Conservation (phyloP, 176 grass and related monocot genomes). For the Phyllostachys edulis region DNA sequence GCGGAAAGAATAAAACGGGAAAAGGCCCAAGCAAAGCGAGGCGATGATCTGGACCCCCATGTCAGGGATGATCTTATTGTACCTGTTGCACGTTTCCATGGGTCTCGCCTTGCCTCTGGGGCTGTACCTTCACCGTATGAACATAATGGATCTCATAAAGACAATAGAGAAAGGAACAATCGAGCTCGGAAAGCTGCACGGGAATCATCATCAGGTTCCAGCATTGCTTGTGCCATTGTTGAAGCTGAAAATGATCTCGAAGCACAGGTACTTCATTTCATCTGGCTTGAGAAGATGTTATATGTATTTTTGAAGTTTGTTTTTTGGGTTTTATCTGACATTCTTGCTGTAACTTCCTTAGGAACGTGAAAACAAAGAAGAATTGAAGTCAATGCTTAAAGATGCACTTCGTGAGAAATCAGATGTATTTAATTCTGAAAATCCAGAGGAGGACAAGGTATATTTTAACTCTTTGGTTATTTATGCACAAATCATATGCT, state of each 20-base stretch:
- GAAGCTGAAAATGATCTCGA: constrained; percentile 83
- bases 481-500: background rate
- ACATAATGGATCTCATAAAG: constrained; percentile 44
- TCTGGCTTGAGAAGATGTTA: constrained; percentile 12
- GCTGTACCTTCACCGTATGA: constrained; percentile 67
- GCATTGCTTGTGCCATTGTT: constrained; percentile 74
- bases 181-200: constrained; percentile 56
- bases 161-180: constrained; percentile 34
- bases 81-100: constrained; percentile 73
- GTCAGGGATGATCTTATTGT: constrained; percentile 72
- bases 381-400: constrained; percentile 90
- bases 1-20: constrained; percentile 82
- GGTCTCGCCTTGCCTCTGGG: constrained; percentile 88
- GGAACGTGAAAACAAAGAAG: constrained; percentile 81
- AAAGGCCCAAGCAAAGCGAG: constrained; percentile 75
- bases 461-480: constrained; percentile 12
- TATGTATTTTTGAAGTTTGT: background rate
- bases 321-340: constrained; percentile 12
- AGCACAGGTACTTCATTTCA: constrained; percentile 49
- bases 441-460: constrained; percentile 89
- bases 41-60: constrained; percentile 86
- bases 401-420: constrained; percentile 84
- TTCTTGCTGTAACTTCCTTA: constrained; percentile 37
- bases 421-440: constrained; percentile 96
- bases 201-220: constrained; percentile 52